Evolutionary conservation across 352 stramenopile species (phyloP).

Genomic region (Globisporangium nodosum): DNA sequence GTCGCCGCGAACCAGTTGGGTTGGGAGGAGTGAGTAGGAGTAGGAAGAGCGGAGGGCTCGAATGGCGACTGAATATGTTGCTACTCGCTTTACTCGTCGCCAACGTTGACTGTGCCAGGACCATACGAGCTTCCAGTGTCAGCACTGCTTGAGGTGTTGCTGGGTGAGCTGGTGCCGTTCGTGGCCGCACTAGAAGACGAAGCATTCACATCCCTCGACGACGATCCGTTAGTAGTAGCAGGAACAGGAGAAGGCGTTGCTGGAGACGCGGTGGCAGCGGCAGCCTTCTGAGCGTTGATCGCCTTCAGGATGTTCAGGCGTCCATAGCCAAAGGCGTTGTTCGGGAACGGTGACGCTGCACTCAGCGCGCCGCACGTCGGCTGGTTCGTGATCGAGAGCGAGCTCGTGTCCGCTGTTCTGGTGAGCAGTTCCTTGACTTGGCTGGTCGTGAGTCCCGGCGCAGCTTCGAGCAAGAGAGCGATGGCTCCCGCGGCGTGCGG

Average conservation of each 20-base stretch:
- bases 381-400: slow-evolving; percentile 7
- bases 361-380: slow-evolving; percentile 4
- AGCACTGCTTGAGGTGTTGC: background rate
- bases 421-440: slow-evolving; percentile 24
- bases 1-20: slow-evolving; percentile 75
- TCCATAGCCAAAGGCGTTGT: slow-evolving; percentile 54
- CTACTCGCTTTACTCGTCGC: slow-evolving; percentile 3
- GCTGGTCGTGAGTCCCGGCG: slow-evolving; percentile 17
- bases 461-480: slow-evolving; percentile 30
- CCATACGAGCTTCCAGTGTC: slow-evolving; percentile 1
- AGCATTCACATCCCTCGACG: background rate
- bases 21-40: slow-evolving; percentile 57
- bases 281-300: slow-evolving; percentile 14
- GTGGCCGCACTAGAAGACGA: background rate
- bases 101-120: slow-evolving; percentile 11
- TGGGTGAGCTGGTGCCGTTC: background rate
- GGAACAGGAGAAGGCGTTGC: background rate
- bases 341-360: slow-evolving; percentile 25
- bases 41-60: background rate
- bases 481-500: slow-evolving; percentile 34
- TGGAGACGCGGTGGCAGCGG: background rate
- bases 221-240: background rate
- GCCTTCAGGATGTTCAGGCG: slow-evolving; percentile 35
- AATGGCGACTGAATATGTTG: background rate
- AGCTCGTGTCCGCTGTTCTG: slow-evolving; percentile 9